Percentiles rank a stretch among this genome's conserved stretches.
Conservation (phyloP, 768 basidiomycete species). For the Russula sp. region DNA sequence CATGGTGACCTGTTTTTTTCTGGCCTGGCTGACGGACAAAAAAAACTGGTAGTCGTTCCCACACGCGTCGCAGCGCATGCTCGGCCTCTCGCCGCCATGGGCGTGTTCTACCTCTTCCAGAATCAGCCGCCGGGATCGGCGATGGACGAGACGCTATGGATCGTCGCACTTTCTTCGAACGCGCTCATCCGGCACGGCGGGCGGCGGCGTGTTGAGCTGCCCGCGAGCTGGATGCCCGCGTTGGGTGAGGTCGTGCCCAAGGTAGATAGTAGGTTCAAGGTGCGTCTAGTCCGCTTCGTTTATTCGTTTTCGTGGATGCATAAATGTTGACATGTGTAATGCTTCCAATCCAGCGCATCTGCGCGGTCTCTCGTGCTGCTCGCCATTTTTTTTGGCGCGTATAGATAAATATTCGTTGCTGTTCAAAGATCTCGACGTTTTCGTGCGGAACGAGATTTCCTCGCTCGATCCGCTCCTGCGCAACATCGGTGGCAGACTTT, state of each 20-base stretch:
- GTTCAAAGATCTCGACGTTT: conserved; percentile 77
- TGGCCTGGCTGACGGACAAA: not conserved
- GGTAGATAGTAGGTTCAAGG: conserved; percentile 81
- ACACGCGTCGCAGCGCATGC: conserved; percentile 64
- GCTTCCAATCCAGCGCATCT: too few species aligned
- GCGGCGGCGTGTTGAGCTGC: conserved; percentile 37
- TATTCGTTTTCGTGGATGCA: too few species aligned
- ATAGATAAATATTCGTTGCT: conserved; percentile 78
- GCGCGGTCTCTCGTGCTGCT: not conserved
- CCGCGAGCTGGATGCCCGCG: conserved; percentile 52
- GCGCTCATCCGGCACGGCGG: conserved; percentile 27
- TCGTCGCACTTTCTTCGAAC: conserved; percentile 37
- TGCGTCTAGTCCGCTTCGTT: conserved; percentile 23
- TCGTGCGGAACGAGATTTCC: conserved; percentile 74
- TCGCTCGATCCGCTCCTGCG: conserved; percentile 73
- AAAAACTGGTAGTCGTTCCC: conserved; percentile 60
- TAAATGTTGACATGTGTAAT: not conserved
- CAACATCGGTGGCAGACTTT: conserved; percentile 35
- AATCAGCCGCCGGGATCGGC: conserved; percentile 35
- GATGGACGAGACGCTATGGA: conserved; percentile 55
- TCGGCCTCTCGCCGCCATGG: conserved; percentile 58
- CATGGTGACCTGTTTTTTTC: conserved; percentile 38
- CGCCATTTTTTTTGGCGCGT: not conserved
- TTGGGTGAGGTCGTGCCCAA: conserved; percentile 72
- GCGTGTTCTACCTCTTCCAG: conserved; percentile 71